Evolutionary conservation across 768 basidiomycete genomes (phyloP), one percentile per base, ranked within the genome.

Genomic region (Termitomyces titanicus): DNA sequence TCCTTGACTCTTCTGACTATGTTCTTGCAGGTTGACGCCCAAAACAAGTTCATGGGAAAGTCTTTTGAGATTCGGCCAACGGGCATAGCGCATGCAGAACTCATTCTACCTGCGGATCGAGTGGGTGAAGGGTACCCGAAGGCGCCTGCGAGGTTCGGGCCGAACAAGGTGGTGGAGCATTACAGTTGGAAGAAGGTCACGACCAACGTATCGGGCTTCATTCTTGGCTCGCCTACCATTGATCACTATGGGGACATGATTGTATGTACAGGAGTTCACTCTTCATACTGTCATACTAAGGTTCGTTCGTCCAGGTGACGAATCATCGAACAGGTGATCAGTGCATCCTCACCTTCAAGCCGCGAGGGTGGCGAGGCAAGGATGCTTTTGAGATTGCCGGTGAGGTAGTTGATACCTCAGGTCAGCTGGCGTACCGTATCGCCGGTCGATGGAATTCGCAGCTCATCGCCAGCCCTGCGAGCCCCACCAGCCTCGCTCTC

Each of bases 181-280:
- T 98, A 92, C 67, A 89, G 84, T 42, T 96, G 93, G 93, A 94
- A 94, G 73, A 96, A 96, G 68, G 94, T 95, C 31, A 93, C 89
- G 11, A 93, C 91, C 35, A 89, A 84, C 55, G 80, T 96, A 9
- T 94, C 93, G 5, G 94, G 94, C 15, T 98, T 98, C 66, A 94
- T 98, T 59, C 77, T 96, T 20, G 96, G 96, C 5, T 83, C 79
- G 22, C 90, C 91, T 5, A 87, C 86, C 31, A 94, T 94, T 59
- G 92, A 94, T 63, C 92, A 94, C 73, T 94, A 96, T 65, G 95
- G 95, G 5, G 93, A 97, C 66, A 94, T 98, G 88, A 79, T 85
- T 53, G 91, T 94, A 68, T 63, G 89, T 84, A 9, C 29, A 29
- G 9, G 9, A 29, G 29, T n/a, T 29, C 29, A 9, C 9, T 29